Base-by-base conservation (phyloP, 768 basidiomycete genomes). In the Kockovaella imperatae region DNA sequence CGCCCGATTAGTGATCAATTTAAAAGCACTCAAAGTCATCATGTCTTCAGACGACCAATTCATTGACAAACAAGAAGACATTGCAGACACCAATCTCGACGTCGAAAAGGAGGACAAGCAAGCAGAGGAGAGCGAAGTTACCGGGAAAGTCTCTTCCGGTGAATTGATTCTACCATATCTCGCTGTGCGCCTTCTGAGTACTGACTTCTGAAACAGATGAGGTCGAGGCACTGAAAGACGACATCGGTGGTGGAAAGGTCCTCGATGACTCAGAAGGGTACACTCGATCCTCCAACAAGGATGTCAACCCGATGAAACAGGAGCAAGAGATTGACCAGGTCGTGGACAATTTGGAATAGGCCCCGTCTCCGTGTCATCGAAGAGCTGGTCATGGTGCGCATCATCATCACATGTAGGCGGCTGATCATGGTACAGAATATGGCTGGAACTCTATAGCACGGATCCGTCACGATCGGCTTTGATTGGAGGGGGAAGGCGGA, bases 181-280 rank as follows among this genome's bases (percentile, higher is more conserved):
- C 25, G 7, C 42, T 24, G 13, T 28, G 40, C 4, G 2, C 29
- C 7, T 30, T 5, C 8, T 35, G 14, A 5, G 6, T 42, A 34
- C 23, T 49, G 17, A 39, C 42, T 43, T 15, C 35, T 21, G 18
- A 24, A 8, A 42, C 26, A 70, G 69, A 65, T 26, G 69, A 70
- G 47, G 67, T 64, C 21, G 57, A 59, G 8, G 66, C 56, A 32
- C 49, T 70, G 45, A 68, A 70, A 47, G 69, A 70, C 47, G 24
- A 49, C 23, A 49, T 70, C 29, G 62, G 67, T 28, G 69, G 64
- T 6, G 66, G 66, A 14, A 49, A 68, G 42, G 52, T 53, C 24
- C 54, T 70, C 11, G 62, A 67, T 49, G 57, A 67, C 28, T 59
- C 54, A 21, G 62, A 61, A 41, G 68, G 68, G 26, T 62, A 64